Evolutionary conservation across 139 green algal species (phyloP).

Genomic region (Closterium sp.): DNA sequence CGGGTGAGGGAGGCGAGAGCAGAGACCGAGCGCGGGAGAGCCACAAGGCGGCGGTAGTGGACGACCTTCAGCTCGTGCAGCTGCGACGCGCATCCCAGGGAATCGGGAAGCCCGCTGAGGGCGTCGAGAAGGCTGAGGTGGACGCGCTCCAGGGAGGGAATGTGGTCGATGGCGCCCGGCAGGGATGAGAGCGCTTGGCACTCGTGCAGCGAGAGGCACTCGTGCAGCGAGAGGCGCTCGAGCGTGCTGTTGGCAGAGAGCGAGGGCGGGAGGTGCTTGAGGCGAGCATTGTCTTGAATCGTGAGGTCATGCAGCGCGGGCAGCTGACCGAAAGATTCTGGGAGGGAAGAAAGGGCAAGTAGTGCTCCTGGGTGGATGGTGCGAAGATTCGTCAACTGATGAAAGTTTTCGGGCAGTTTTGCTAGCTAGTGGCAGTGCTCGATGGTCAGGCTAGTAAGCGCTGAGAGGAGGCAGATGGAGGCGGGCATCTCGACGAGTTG

Average conservation of each 20-base stretch:
- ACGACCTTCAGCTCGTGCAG: no score
- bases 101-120: no score
- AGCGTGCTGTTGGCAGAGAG: neutral
- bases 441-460: neutral
- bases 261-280: neutral
- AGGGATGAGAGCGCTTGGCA: neutral
- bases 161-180: no score
- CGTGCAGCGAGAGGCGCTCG: neutral
- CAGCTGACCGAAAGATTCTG: neutral
- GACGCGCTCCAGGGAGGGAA: no score
- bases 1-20: neutral
- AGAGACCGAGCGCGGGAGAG: no score
- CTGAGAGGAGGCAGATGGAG: neutral
- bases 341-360: neutral
- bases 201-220: neutral
- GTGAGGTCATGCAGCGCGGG: neutral
- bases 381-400: neutral
- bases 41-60: no score
- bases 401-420: neutral
- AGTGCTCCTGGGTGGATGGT: neutral
- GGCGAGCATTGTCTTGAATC: neutral
- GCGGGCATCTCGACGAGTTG: neutral
- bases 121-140: no score
- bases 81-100: no score
- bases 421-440: neutral